A percentile compares a stretch with the other conserved stretches of the same genome.
These are phyloP conservation scores for Candolleomyces aberdarensis DNA, from an alignment of 768 basidiomycete species.

Conservation along the genomic window DNA sequence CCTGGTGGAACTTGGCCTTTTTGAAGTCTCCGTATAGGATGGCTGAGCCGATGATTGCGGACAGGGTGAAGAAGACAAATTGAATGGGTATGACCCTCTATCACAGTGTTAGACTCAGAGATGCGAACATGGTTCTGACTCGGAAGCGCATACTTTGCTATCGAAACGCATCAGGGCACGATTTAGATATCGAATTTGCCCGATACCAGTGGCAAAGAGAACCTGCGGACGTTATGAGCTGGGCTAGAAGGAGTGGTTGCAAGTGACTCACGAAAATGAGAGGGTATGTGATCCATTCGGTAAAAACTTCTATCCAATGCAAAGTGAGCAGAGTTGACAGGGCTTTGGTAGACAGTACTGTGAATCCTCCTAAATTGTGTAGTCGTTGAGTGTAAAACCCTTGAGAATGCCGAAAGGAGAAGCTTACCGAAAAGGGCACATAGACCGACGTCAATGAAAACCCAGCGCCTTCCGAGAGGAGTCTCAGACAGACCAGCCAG, in stretches of 20 bases:
- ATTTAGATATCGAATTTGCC: conserved; percentile 84
- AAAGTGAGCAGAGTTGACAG: conserved; percentile 81
- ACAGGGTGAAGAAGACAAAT: conserved; percentile 92
- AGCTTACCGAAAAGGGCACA: conserved; percentile 78
- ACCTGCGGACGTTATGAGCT: conserved; percentile 38
- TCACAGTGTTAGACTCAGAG: not conserved
- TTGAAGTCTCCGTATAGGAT: conserved; percentile 94
- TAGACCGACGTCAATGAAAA: conserved; percentile 84
- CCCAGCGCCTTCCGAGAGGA: conserved; percentile 56
- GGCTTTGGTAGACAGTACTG: conserved; percentile 92
- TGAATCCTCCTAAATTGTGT: conserved; percentile 70
- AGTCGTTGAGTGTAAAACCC: not conserved
- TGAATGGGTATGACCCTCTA: conserved; percentile 92
- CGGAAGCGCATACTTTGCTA: conserved; percentile 59
- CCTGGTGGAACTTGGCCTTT: conserved; percentile 74
- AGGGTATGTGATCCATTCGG: conserved; percentile 81
- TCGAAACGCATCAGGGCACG: conserved; percentile 91
- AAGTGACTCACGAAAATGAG: conserved; percentile 56
- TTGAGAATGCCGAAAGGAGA: not conserved
- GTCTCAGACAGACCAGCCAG: conserved; percentile 69
- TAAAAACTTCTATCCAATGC: conserved; percentile 74
- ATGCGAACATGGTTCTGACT: not conserved
- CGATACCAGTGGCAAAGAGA: conserved; percentile 68
- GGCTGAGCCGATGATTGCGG: conserved; percentile 89
- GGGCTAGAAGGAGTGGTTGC: not conserved